Base-by-base conservation (phyloP, 2,329 filamentous ascomycete genomes). In the Penicillium thymicola region DNA sequence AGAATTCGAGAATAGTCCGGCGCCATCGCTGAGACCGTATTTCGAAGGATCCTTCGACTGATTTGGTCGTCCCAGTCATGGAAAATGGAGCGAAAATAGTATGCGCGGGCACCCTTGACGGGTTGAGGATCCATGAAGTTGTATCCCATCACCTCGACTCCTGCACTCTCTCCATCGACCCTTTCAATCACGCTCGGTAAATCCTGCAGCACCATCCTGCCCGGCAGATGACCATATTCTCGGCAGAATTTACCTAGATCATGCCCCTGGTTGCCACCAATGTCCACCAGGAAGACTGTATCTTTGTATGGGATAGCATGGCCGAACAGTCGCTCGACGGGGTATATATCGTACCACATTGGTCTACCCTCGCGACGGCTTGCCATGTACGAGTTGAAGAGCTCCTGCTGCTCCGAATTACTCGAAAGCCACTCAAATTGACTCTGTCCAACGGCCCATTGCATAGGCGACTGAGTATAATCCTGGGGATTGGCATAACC, bases 191-290 rank as follows among this genome's bases (percentile, higher is more conserved):
- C 65, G 18, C 56, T 59, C 0, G 76, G 73, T 3, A 76, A 63
- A 55, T 79, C 77, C 57, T 79, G 72, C 16, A 79, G 60, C 2
- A 78, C 60, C 5, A 78, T 44, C 5, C 63, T 67, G 0, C 72
- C 75, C 0, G 69, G 71, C 2, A 74, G 45, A 40, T 73, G 57
- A 2, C 70, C 67, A 32, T 73, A 66, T 37, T 64, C 65, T 7
- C 69, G 56, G 1, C 71, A 63, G 23, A 79, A 66, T 3, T 59
- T 63, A 5, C 62, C 52, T 6, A 75, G 58, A 38, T 78, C 75
- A 42, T 76, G 69, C 0, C 77, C 77, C 30, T 74, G 67, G 45
- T 72, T 73, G 0, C 76, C 77, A 7, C 76, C 77, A 2, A 79
- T 63, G 34, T 79, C 76, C 13, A 79, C 74, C 3, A 79, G 51